Percentiles rank a stretch among this genome's conserved stretches.
These are phyloP conservation scores for Thelonectria blattea DNA, from an alignment of 2,329 filamentous ascomycete genomes.

Conservation along the genomic window DNA sequence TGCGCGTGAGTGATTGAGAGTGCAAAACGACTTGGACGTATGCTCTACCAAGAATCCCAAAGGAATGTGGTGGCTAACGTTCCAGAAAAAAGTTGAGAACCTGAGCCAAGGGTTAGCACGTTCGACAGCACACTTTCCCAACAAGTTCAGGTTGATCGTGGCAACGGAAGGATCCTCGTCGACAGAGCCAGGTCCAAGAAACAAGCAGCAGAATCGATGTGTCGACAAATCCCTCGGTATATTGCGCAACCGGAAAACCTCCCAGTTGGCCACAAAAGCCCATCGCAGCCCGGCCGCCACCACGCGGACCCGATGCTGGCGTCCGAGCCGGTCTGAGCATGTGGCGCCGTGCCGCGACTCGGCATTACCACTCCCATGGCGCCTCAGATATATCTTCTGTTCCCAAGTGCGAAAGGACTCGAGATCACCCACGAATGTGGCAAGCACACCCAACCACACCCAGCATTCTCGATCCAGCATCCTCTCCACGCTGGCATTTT, in stretches of 20 bases:
- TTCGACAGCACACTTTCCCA: neutral
- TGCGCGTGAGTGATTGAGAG: conserved; percentile 37
- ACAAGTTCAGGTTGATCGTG: neutral
- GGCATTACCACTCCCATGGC: too few species aligned
- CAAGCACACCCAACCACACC: too few species aligned
- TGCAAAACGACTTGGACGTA: conserved; percentile 41
- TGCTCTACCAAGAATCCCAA: conserved; percentile 48
- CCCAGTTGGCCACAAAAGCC: neutral
- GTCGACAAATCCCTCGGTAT: neutral
- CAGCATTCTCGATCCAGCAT: too few species aligned
- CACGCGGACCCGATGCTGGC: too few species aligned
- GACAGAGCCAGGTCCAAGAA: neutral
- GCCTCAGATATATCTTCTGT: too few species aligned
- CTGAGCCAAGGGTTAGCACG: conserved; percentile 40
- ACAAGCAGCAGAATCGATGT: neutral
- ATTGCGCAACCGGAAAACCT: too few species aligned
- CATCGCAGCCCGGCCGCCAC: too few species aligned
- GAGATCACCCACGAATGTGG: too few species aligned
- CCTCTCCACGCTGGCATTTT: neutral
- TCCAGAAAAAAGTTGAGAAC: conserved; percentile 50
- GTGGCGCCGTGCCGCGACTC: too few species aligned
- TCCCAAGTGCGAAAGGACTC: too few species aligned
- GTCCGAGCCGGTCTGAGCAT: too few species aligned
- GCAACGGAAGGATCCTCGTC: neutral
- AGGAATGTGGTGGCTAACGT: conserved; percentile 49